Percentiles rank a stretch among this genome's conserved stretches.
These are phyloP conservation scores for Catenaria anguillulae DNA, from an alignment of 371 early-diverging fungal species.

Conservation along the genomic window DNA sequence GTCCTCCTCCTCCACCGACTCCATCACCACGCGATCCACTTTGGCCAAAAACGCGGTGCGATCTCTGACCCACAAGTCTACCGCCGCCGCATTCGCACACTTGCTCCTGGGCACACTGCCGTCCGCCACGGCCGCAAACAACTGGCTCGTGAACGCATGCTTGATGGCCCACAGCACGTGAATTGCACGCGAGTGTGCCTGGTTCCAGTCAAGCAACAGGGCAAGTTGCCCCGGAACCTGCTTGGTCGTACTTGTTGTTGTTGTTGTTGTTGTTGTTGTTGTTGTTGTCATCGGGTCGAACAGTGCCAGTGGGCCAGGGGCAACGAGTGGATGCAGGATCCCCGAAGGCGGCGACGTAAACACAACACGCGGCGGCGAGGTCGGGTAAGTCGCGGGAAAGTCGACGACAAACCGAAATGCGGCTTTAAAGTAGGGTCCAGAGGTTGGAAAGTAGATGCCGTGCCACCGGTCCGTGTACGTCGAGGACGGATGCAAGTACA, in stretches of 20 bases:
- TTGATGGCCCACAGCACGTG: not conserved
- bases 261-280: too few species aligned
- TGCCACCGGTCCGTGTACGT: constrained; percentile 43
- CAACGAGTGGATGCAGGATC: constrained; percentile 93
- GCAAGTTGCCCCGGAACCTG: not conserved
- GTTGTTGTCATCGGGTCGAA: constrained; percentile 20
- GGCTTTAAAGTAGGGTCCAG: constrained; percentile 79
- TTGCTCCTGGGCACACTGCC: too few species aligned
- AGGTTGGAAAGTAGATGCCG: constrained; percentile 68
- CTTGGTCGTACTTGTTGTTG: too few species aligned
- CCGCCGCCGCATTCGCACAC: too few species aligned
- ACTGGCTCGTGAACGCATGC: not conserved
- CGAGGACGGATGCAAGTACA: constrained; percentile 68
- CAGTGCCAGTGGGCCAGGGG: too few species aligned
- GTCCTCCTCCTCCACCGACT: too few species aligned
- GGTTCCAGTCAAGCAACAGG: not conserved
- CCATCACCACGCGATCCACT: too few species aligned
- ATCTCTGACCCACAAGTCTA: too few species aligned
- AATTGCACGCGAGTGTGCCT: not conserved
- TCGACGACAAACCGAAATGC: constrained; percentile 80
- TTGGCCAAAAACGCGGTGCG: too few species aligned
- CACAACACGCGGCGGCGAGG: constrained; percentile 64
- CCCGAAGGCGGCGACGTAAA: constrained; percentile 73
- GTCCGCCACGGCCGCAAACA: not conserved
- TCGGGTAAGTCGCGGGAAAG: constrained; percentile 43